Conservation (phyloP, 2,329 filamentous ascomycete genomes). For the Aspergillus udagawae region DNA sequence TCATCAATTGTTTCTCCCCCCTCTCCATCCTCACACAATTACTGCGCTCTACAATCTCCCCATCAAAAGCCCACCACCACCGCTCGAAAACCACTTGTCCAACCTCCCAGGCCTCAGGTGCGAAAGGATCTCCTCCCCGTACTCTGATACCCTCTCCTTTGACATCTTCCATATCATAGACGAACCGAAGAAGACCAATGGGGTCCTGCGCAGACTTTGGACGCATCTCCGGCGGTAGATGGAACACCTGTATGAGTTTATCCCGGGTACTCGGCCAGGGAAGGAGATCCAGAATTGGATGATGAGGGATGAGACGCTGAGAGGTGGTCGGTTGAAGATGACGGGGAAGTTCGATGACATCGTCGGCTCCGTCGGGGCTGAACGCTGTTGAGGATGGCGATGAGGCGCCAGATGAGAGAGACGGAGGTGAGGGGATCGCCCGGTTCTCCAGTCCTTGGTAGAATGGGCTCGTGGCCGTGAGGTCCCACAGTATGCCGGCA, state of each 20-base stretch:
- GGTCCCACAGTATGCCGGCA: slow-evolving; percentile 43
- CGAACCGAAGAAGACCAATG: slow-evolving; percentile 49
- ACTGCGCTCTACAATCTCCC: slow-evolving; percentile 50
- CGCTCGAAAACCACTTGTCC: slow-evolving; percentile 55
- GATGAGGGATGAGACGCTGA: slow-evolving; percentile 51
- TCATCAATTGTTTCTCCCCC: slow-evolving; percentile 32
- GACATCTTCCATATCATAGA: slow-evolving; percentile 56
- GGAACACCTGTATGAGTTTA: slow-evolving; percentile 50
- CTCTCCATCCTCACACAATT: slow-evolving; percentile 50
- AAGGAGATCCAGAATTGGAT: slow-evolving; percentile 55
- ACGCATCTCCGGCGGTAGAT: slow-evolving; percentile 46
- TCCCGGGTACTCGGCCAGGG: slow-evolving; percentile 56
- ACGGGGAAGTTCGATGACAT: slow-evolving; percentile 37
- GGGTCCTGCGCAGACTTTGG: slow-evolving; percentile 46
- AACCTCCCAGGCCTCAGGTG: slow-evolving; percentile 52
- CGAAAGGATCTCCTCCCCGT: slow-evolving; percentile 49
- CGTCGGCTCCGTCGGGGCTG: slow-evolving; percentile 8
- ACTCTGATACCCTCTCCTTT: slow-evolving; percentile 50
- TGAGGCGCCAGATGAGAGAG: slow-evolving; percentile 7
- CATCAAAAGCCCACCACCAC: slow-evolving; percentile 61
- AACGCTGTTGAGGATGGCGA: slow-evolving; percentile 20
- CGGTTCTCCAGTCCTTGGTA: slow-evolving; percentile 12
- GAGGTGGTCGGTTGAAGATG: slow-evolving; percentile 50
- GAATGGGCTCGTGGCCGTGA: slow-evolving; percentile 49
- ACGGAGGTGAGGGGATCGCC: slow-evolving; percentile 1